Base-by-base conservation (phyloP, 805 yeast genomes). In the Barnettozyma botsteinii region DNA sequence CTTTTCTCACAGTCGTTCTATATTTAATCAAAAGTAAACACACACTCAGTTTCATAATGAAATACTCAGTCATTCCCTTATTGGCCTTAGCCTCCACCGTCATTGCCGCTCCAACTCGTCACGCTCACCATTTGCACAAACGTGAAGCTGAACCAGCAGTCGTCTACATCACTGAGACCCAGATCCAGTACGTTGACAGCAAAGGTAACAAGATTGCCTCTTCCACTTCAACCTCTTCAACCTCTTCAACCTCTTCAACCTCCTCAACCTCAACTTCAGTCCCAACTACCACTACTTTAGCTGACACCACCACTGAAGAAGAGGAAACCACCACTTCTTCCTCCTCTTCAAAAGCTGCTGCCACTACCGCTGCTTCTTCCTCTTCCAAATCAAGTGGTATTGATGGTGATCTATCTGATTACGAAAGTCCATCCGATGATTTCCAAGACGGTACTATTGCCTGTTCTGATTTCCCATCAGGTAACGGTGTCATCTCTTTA, bases 401-500 rank as follows among this genome's bases (percentile, higher is more conserved):
- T 43, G 44, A 56, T 19, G 93, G 93, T 53, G 86, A 77, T 60
- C 72, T 85, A 48, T 40, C 66, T 28, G 63, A 72, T 45, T 85
- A 67, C 67, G 51, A 66, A 10, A 68, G 61, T 52, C 93, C 96
- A 55, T 48, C 71, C 42, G 66, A 61, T 32, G 64, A 66, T 37
- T 91, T 93, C 52, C 49, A 59, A 45, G 95, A 87, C 59, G 95
- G 95, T 60, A 69, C 64, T 30, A 57, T 77, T 55, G 62, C 70
- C 45, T 87, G 96, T 71, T 61, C 71, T 44, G 61, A 67, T 40
- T 82, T 87, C 75, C 94, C 91, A 60, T 59, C 76, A 7, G 94
- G 93, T 47, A 74, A 84, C 57, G 95, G 95, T 72, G 95, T 87
- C 45, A 69, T 87, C 55, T 64, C 85, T 23, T 67, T 85, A 33